Percentiles rank a stretch among this genome's conserved stretches.
These are phyloP conservation scores for Schoenoplectus triqueter DNA, from an alignment of 202 grass and related monocot genomes.

Conservation along the genomic window DNA sequence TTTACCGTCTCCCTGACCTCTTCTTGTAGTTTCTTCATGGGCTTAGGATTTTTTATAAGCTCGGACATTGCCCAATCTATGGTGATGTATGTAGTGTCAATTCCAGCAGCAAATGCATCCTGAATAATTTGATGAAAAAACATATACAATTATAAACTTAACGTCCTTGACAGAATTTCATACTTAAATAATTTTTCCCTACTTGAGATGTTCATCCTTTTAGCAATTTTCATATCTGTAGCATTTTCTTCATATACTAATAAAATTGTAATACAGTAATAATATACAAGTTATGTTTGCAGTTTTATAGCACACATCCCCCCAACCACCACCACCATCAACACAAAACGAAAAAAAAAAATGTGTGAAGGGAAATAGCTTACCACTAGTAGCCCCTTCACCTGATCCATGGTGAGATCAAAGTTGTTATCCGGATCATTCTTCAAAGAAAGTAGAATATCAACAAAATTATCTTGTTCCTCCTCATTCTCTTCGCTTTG, in stretches of 20 bases:
- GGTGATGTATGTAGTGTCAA: conserved; percentile 29
- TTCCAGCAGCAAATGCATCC: conserved; percentile 23
- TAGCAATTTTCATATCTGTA: neutral
- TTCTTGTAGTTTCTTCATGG: conserved; percentile 28
- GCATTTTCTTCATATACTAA: neutral
- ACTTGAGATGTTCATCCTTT: neutral
- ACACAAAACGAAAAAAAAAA: too few species aligned
- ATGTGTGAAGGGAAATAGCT: too few species aligned
- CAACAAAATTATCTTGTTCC: conserved; percentile 11
- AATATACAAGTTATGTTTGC: neutral
- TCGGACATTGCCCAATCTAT: conserved; percentile 38
- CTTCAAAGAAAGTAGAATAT: conserved; percentile 26
- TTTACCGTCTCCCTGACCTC: conserved; percentile 14
- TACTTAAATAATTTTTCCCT: neutral
- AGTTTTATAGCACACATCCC: too few species aligned
- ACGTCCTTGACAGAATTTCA: neutral
- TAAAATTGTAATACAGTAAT: too few species aligned
- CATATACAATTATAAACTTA: neutral
- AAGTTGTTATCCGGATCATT: neutral
- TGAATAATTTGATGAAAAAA: neutral
- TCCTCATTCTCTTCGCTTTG: neutral
- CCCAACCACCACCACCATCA: too few species aligned
- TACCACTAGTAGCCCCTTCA: neutral
- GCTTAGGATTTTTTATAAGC: conserved; percentile 27
- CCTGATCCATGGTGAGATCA: neutral